Base-by-base conservation (phyloP, 441 rosid species). In the Pelargonium australe region DNA sequence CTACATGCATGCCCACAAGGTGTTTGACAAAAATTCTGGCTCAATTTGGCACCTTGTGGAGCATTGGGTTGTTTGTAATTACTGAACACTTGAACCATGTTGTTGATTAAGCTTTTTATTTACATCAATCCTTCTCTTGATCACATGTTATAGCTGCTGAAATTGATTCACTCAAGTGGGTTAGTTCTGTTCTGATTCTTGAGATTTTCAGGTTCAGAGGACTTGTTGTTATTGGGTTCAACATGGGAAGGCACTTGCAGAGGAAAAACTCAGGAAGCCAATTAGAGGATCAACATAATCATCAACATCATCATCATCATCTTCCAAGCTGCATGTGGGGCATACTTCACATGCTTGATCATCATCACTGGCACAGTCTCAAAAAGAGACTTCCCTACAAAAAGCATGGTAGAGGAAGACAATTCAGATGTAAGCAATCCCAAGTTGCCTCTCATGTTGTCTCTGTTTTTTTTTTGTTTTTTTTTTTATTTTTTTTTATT, bases 261-360 rank as follows among this genome's bases (percentile, higher is more conserved):
- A 16, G 60, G 11, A 80, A 74, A 23, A 65, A 72, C 28, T 75
- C 87, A 20, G 81, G 68, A 64, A 58, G 73, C 71, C 74, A 61
- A 68, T 63, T 80, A 28, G 81, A 77, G 68, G 72, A 75, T 23
- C n/a, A n/a, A n/a, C n/a, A n/a, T n/a, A n/a, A n/a, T n/a, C n/a
- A n/a, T n/a, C n/a, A n/a, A n/a, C 65, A 80, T 66, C 85, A 80
- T 73, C 86, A 37, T 37, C 43, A 37, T 37, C 43, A 37, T 37
- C 43, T 2, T 37, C 81, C 83, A 17, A 73, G 97, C 11, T 84
- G 91, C 77, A 72, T 85, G 75, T 74, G 84, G 82, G 86, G 80
- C 61, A 76, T 87, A 70, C 69, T 87, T 74, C 87, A 86, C 71
- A 73, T 83, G 64, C 85, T 90, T 70, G 82, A 86, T 63, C 73